Evolutionary conservation across 2,329 filamentous ascomycete species (phyloP), one percentile per base, ranked within the genome.

Genomic region (Cercospora beticola): DNA sequence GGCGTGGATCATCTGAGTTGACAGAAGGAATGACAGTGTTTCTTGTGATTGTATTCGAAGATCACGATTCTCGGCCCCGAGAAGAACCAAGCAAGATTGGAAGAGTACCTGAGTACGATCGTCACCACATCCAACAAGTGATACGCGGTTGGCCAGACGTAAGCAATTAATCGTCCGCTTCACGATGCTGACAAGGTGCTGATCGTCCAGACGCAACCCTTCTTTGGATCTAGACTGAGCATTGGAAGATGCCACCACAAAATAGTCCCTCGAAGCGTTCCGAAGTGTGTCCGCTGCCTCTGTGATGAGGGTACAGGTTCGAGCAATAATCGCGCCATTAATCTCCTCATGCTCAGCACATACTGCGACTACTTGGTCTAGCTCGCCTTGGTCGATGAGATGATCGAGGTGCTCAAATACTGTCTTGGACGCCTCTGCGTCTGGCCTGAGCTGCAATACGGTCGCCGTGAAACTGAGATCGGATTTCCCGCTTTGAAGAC

Each of bases 401-500:
- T 26, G 23, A 52, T 66, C n/a, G 33, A 74, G 58, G 26, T 70
- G 68, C 31, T 67, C 65, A 62, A 66, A 46, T 49, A 74, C 31
- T 9, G 30, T 54, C 30, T 62, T 26, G 14, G 40, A 43, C 7
- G 71, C 69, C 10, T 54, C 40, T 28, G 31, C 56, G 30, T 72
- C 71, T 10, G 65, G 66, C 14, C 63, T 64, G 26, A 74, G 61
- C 30, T 64, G 49, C 16, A 72, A 40, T n/a, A 74, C 33, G 16
- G 71, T 65, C n/a, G 71, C 69, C 26, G 71, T 66, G 59, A 74
- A 58, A n/a, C 70, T 71, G 23, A 73, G 31, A 64, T 74, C 72
- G 12, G 66, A 69, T 8, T 46, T 63, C 10, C 67, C 67, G 54
- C 72, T 74, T 16, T 65, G 21, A 26, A 61, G 21, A 28, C 60